Base-by-base conservation (phyloP, 495 filamentous ascomycete species). In the Jackrogersella multiformis region DNA sequence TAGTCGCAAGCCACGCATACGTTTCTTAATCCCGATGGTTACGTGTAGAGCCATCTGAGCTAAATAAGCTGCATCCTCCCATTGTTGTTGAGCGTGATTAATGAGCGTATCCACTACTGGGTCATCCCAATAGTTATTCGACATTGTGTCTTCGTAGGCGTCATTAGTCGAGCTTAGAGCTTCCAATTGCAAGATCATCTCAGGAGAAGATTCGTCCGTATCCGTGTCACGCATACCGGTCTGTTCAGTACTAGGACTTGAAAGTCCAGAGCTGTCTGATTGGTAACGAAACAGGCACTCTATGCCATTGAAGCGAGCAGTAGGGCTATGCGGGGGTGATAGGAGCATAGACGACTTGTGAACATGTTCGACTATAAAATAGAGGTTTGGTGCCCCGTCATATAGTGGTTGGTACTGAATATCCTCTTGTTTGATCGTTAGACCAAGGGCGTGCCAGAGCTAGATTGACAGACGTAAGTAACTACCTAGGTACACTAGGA, bases 31-130 rank as follows among this genome's bases (percentile, higher is more conserved):
- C 20, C 77, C 78, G 13, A 78, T 61, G 5, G 74, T 72, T 56
- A 71, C 70, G 1, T 67, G 59, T 61, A 82, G 61, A 3, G 74
- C 78, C 35, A 69, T 63, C 34, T 80, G 71, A n/a, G 78, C 55
- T 8, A 81, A 52, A 12, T 20, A 16, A 3, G 66, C 42, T 48
- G 54, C 69, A 74, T 73, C 18, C 66, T 74, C 35, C 64, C 55
- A 70, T 54, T 24, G 21, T 52, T 56, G 26, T 53, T 12, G 45
- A 44, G n/a, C 8, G 2, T 64, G 55, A 13, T 12, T 32, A 18
- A 18, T 16, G n/a, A 32, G 20, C 7, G n/a, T 12, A 24, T 55
- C 39, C 5, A 39, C 26, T 13, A 20, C 26, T 13, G 42, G 12
- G 21, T 44, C 30, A n/a, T 23, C 38, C 34, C 23, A 61, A 35